phyloP scores from a whole-genome alignment of 2,329 filamentous ascomycete genomes.

The Penicillium vulpinum region DNA sequence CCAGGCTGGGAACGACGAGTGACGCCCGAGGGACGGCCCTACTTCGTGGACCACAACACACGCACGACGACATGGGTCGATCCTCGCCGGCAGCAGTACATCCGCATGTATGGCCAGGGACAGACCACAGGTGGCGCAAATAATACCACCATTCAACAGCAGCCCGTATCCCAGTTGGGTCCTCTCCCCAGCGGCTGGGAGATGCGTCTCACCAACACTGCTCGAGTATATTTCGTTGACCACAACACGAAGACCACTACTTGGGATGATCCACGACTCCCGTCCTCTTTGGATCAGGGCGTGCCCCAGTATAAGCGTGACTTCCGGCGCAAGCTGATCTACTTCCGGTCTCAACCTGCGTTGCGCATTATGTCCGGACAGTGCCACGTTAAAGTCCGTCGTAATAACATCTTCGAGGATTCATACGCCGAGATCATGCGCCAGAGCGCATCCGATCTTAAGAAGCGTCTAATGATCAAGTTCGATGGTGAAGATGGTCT shows the following conservation, averaged over 20 bases:
- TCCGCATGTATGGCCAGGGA: conserved; percentile 87
- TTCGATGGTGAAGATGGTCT: conserved; percentile 98
- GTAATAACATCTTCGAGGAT: conserved; percentile 97
- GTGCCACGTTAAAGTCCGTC: conserved; percentile 95
- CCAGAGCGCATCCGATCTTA: conserved; percentile 90
- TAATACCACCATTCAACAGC: conserved; percentile 88
- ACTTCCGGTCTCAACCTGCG: conserved; percentile 97
- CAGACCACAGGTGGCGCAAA: conserved; percentile 63
- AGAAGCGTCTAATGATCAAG: conserved; percentile 99
- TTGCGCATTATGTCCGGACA: conserved; percentile 94
- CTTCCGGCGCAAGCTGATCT: conserved; percentile 96
- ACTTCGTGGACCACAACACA: conserved; percentile 98
- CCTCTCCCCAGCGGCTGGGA: conserved; percentile 97
- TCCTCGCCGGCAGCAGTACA: conserved; percentile 94
- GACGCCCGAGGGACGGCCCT: conserved; percentile 90
- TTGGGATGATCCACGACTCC: conserved; percentile 94
- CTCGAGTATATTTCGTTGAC: conserved; percentile 96
- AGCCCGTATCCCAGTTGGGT: conserved; percentile 94
- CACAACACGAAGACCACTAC: conserved; percentile 99
- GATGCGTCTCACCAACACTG: conserved; percentile 98
- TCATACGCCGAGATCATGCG: conserved; percentile 98
- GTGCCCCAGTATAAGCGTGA: conserved; percentile 99
- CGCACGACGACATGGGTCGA: conserved; percentile 98
- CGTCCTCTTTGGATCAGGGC: conserved; percentile 94
- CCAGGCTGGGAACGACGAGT: conserved; percentile 95